These are phyloP conservation scores for Gryganskiella cystojenkinii DNA, from an alignment of 192 early-diverging fungal genomes.

Conservation along the genomic window DNA sequence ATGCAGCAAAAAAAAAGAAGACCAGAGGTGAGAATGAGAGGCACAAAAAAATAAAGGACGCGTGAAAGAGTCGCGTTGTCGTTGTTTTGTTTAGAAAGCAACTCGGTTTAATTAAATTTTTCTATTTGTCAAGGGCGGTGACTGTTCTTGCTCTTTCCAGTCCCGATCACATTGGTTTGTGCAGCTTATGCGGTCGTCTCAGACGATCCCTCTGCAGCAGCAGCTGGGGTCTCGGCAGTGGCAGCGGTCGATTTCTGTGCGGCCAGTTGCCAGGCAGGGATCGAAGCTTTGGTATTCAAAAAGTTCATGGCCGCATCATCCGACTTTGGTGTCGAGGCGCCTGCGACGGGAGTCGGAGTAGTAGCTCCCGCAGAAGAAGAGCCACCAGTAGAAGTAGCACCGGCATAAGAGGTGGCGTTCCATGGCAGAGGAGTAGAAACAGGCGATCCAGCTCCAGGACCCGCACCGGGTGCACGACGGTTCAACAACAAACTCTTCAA, in stretches of 20 bases:
- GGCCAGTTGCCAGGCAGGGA: slow-evolving; percentile 81
- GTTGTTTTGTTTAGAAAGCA: too few species aligned
- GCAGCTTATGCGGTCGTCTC: too few species aligned
- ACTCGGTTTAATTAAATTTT: too few species aligned
- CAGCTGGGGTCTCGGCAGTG: not conserved
- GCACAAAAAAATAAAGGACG: too few species aligned
- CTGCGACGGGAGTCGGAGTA: not conserved
- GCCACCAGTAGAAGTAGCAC: slow-evolving; percentile 14
- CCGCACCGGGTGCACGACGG: slow-evolving; percentile 71
- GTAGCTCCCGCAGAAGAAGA: slow-evolving; percentile 6
- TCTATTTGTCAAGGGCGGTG: not conserved
- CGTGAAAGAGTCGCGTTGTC: too few species aligned
- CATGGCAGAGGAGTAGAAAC: slow-evolving; percentile 49
- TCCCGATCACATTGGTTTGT: too few species aligned
- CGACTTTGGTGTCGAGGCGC: slow-evolving; percentile 9
- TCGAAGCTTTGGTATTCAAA: slow-evolving; percentile 46
- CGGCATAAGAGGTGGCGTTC: slow-evolving; percentile 33
- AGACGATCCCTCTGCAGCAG: not conserved
- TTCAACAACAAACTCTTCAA: slow-evolving; percentile 91
- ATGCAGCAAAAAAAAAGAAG: not conserved
- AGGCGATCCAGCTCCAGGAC: slow-evolving; percentile 4
- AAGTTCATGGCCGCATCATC: slow-evolving; percentile 28
- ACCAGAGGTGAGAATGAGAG: not conserved
- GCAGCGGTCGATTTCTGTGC: slow-evolving; percentile 34
- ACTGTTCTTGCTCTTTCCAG: too few species aligned